Base-by-base conservation (phyloP, 2,329 filamentous ascomycete genomes). In the Colletotrichum tanaceti region DNA sequence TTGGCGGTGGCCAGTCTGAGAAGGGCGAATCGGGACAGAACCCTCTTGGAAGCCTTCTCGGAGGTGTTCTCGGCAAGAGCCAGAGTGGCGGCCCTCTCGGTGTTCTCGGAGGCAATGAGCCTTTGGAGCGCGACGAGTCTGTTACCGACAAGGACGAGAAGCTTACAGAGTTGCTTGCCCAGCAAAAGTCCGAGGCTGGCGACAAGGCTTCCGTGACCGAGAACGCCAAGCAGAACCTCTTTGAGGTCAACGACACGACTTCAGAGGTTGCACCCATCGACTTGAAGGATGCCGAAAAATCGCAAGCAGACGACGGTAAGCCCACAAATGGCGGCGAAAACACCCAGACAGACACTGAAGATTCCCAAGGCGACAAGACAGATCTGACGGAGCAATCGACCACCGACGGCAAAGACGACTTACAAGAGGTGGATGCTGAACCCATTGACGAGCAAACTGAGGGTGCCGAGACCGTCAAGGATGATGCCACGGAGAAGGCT, bases 151-250 rank as follows among this genome's bases (percentile, higher is more conserved):
- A 66, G 63, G 66, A 69, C 9, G 66, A 69, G 57, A 69, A 69
- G 50, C 62, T 69, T 3, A 69, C 66, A 7, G 50, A 69, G 44
- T 18, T 69, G 4, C 61, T 72, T 4, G 62, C 64, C 16, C 47
- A 71, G 13, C 68, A 63, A 35, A 58, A 62, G 10, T 65, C 68
- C 5, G 65, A 71, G 9, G 43, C 35, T 1, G 65, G 58, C 39
- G 68, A 72, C 18, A 71, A 71, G 28, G 39, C 52, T 13, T 54
- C 59, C 13, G 5, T 69, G 4, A 66, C 61, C 6, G 69, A 72
- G 24, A 58, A 71, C 46, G 70, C 70, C 11, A 71, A 72, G 68
- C 68, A 66, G 20, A 68, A 63, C 43, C 70, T 72, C 2, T 72
- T 72, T 44, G 67, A 68, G 24, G 52, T 24, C 5, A 67, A 68